Base-by-base conservation (phyloP, 1,284 basidiomycete genomes). In the Psilocybe mexicana region DNA sequence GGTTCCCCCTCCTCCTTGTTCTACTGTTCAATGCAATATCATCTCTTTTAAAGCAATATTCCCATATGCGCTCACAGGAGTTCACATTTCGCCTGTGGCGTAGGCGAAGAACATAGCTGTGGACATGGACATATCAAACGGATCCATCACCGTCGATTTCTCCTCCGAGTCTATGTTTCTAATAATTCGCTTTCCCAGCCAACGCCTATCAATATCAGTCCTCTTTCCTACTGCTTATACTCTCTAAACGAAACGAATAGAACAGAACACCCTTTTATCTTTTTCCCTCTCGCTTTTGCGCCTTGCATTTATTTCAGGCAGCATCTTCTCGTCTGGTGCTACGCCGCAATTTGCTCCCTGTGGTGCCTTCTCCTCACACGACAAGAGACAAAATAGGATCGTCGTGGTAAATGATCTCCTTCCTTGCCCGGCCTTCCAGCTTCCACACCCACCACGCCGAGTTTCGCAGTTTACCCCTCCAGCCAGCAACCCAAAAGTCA, bases 381-480 rank as follows among this genome's bases (percentile, higher is more conserved):
- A 57, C 49, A 53, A 46, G 43, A 42, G 28, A 57, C 43, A 55
- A 50, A 55, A 50, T 50, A 55, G 43, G 47, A 55, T 49, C 43
- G 28, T 25, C 55, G 55, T 57, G 55, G 55, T 33, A 57, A 57
- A 52, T 35, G 28, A 33, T 43, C 18, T 18, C 54, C 23, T 26
- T 26, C 30, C 14, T 45, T 18, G n/a, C 23, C 43, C 43, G 25
- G 43, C n/a, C 18, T 14, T 26, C 14, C 43, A 43, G n/a, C 18
- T 18, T 18, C 30, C 25, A 47, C 5, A 35, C 7, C 46, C 7
- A 18, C 30, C 46, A 48, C 30, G 46, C 46, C 46, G 44, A 44
- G 43, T 46, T 28, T 46, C 43, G 18, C 18, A 18, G 18, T 18
- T 28, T 46, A 24, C 44, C 30, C 44, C 26, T 28, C 25, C 44